A percentile compares a stretch with the other conserved stretches of the same genome.
These are phyloP conservation scores for Ophiostoma australiae DNA, from an alignment of 2,329 filamentous ascomycete genomes.

Conservation along the genomic window DNA sequence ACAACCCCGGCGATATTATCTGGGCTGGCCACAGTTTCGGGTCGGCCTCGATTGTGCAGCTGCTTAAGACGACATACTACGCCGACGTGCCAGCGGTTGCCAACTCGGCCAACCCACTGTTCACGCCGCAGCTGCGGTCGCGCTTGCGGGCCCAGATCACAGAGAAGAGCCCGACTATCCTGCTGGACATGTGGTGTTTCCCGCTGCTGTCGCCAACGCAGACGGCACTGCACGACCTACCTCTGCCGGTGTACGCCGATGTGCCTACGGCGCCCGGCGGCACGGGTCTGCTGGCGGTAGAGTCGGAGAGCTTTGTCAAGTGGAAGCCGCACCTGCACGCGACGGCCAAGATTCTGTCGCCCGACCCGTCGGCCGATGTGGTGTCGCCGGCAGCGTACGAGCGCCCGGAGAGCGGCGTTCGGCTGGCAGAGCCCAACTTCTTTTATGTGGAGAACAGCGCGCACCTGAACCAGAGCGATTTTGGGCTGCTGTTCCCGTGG, in stretches of 20 bases:
- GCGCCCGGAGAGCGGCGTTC: constrained; percentile 39
- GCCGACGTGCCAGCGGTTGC: constrained; percentile 44
- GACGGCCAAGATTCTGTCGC: constrained; percentile 62
- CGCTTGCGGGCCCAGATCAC: constrained; percentile 62
- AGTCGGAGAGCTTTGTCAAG: constrained; percentile 72
- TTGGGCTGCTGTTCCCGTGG: constrained; percentile 76
- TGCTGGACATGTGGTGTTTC: constrained; percentile 79
- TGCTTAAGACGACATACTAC: constrained; percentile 76
- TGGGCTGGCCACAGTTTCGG: constrained; percentile 82
- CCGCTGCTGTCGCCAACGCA: constrained; percentile 62
- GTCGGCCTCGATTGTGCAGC: constrained; percentile 66
- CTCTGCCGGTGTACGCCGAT: constrained; percentile 62
- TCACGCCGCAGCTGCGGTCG: constrained; percentile 52
- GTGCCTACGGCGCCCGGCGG: constrained; percentile 49
- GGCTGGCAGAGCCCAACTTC: constrained; percentile 55
- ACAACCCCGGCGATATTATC: constrained; percentile 65
- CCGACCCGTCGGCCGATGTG: constrained; percentile 43
- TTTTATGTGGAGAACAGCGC: constrained; percentile 72
- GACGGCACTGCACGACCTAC: constrained; percentile 62
- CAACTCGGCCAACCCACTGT: constrained; percentile 54
- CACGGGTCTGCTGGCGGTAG: constrained; percentile 60
- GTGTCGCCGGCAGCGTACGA: constrained; percentile 43
- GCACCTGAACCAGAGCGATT: constrained; percentile 78
- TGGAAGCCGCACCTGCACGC: constrained; percentile 69
- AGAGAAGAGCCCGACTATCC: constrained; percentile 57